phyloP scores from a whole-genome alignment of 441 rosid species.

The Populus hybrid region DNA sequence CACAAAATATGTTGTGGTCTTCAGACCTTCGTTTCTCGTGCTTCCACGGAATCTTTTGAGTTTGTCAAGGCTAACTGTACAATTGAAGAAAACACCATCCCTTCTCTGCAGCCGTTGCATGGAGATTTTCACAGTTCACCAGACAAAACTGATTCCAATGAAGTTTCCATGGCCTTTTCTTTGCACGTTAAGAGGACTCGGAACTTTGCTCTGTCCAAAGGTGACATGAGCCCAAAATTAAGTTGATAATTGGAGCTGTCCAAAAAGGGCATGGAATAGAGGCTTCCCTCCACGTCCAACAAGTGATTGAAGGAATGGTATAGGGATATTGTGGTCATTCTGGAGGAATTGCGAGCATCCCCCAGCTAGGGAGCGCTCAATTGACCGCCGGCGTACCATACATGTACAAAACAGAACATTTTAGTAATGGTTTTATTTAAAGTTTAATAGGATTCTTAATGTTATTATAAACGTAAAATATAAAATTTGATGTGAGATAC shows the following conservation, averaged over 20 bases:
- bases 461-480: background rate
- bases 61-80: constrained; percentile 18
- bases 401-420: background rate
- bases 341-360: background rate
- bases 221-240: background rate
- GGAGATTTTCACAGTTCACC: constrained; percentile 10
- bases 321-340: background rate
- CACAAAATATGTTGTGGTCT: background rate
- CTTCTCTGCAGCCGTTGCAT: constrained; percentile 12
- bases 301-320: background rate
- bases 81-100: constrained; percentile 6
- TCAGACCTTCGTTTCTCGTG: constrained; percentile 11
- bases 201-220: background rate
- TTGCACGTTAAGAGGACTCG: constrained; percentile 15
- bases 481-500: background rate
- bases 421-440: too few species aligned
- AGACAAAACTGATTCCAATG: constrained; percentile 39
- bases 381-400: background rate
- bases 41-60: constrained; percentile 43
- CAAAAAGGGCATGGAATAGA: background rate
- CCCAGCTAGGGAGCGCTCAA: background rate
- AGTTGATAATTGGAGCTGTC: background rate
- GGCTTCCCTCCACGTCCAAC: background rate
- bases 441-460: background rate
- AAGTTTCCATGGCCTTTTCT: constrained; percentile 1